Percentiles rank a stretch among this genome's conserved stretches.
Evolutionary conservation across 2,329 filamentous ascomycete genomes (phyloP).

Genomic region (Dothistroma septosporum): DNA sequence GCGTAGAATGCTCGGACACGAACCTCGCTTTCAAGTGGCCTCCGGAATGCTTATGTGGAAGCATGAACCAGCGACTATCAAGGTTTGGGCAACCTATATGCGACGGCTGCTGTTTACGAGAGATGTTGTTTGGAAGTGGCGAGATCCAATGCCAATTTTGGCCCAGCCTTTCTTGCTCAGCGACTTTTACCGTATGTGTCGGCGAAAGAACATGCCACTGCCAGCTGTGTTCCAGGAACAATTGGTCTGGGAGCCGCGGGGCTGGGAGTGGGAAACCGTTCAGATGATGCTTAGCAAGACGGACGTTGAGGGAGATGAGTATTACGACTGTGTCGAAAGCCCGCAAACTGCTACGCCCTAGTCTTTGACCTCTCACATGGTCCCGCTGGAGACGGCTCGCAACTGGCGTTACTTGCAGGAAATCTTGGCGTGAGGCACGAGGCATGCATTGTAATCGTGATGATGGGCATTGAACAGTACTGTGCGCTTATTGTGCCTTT

Average conservation of each 20-base stretch:
- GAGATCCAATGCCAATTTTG: conserved; percentile 26
- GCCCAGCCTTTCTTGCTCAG: conserved; percentile 33
- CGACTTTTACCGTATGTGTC: conserved; percentile 26
- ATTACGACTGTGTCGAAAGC: conserved; percentile 4
- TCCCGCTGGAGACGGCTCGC: background rate
- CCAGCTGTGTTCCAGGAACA: conserved; percentile 16
- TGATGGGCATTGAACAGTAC: too few relatives aligned
- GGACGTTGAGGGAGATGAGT: background rate
- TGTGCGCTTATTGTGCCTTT: too few relatives aligned
- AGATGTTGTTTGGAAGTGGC: conserved; percentile 30
- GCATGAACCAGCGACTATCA: conserved; percentile 17
- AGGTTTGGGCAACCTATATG: conserved; percentile 29
- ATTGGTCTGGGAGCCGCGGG: conserved; percentile 15
- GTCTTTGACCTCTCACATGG: background rate
- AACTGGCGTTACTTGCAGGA: background rate
- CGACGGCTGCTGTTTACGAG: conserved; percentile 26
- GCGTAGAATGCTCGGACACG: conserved; percentile 8
- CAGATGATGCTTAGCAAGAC: conserved; percentile 5
- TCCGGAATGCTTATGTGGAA: conserved; percentile 30
- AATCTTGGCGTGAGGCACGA: background rate
- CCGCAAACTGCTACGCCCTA: background rate
- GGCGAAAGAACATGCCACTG: conserved; percentile 10
- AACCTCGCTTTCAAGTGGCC: conserved; percentile 14
- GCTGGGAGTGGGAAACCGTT: conserved; percentile 8
- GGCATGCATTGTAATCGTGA: background rate